Conservation (phyloP, 257 asterid species). For the Phtheirospermum japonicum region DNA sequence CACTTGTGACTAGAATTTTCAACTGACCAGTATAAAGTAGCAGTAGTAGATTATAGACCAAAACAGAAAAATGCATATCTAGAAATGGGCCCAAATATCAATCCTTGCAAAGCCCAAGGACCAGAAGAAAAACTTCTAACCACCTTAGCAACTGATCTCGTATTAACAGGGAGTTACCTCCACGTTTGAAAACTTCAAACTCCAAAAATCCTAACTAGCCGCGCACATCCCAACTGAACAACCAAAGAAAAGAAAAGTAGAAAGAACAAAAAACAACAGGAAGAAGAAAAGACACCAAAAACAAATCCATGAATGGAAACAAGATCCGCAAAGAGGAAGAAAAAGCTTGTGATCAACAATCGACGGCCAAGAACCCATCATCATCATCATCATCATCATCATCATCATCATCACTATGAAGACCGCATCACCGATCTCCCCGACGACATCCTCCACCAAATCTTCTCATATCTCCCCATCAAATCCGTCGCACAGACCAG, state of each 20-base stretch:
- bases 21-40: too few species aligned
- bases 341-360: conserved; percentile 28
- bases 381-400: background rate
- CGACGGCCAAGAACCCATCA: background rate
- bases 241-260: too few species aligned
- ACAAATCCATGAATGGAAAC: conserved; percentile 58
- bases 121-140: too few species aligned
- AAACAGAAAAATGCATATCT: too few species aligned
- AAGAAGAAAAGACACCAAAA: background rate
- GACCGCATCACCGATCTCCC: conserved; percentile 81
- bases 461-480: conserved; percentile 55
- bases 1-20: too few species aligned
- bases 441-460: conserved; percentile 60
- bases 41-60: too few species aligned
- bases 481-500: conserved; percentile 60
- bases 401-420: background rate
- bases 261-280: too few species aligned
- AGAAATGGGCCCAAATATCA: too few species aligned
- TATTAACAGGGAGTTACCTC: conserved; percentile 22
- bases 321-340: conserved; percentile 59
- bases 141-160: conserved; percentile 41
- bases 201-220: conserved; percentile 31
- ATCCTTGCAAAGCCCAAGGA: too few species aligned
- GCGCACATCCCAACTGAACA: conserved; percentile 1
- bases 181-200: conserved; percentile 28